Evolutionary conservation across 345 rosid species (phyloP).

Genomic region (Syzygium aromaticum): DNA sequence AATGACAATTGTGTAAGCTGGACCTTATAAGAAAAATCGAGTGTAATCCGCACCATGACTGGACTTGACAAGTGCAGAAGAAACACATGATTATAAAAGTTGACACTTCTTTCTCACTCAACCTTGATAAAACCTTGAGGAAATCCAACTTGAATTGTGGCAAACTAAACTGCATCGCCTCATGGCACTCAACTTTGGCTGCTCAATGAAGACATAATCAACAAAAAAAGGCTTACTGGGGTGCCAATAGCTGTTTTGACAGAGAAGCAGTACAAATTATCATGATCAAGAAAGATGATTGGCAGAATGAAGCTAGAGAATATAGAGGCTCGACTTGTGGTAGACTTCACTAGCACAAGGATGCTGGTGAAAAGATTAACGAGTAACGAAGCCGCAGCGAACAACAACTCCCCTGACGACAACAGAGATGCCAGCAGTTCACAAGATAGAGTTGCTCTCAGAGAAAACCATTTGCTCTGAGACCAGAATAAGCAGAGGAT

Average conservation of each 20-base stretch:
- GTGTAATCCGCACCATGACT: background rate
- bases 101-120: background rate
- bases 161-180: background rate
- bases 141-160: background rate
- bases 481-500: background rate
- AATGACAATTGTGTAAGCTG: background rate
- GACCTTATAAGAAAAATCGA: background rate
- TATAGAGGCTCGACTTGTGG: background rate
- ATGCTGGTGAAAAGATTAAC: background rate
- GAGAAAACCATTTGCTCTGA: background rate
- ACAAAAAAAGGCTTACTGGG: background rate
- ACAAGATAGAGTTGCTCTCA: background rate
- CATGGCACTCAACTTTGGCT: background rate
- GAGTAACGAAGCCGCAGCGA: background rate
- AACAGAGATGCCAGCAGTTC: background rate
- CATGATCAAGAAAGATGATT: background rate
- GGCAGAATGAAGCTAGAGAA: background rate
- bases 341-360: background rate
- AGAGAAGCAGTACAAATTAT: background rate
- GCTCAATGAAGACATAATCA: background rate
- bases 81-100: background rate
- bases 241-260: background rate
- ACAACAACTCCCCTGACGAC: background rate
- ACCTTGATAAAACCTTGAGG: background rate
- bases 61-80: background rate